These are phyloP conservation scores for Psophocarpus tetragonolobus DNA, from an alignment of 306 rosid genomes.

Conservation along the genomic window DNA sequence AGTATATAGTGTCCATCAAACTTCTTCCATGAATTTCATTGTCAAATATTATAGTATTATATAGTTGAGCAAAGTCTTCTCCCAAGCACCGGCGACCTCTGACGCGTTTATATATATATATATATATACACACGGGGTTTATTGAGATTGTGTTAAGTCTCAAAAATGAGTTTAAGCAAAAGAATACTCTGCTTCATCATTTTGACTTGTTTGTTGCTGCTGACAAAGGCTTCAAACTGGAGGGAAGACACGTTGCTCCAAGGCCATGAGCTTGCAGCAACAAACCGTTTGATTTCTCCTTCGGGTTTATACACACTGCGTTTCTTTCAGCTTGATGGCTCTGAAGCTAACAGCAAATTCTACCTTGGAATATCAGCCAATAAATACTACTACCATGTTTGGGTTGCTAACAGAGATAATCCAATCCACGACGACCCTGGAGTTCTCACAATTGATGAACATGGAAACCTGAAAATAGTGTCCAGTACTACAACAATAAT, in stretches of 20 bases:
- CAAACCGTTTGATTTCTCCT: neutral
- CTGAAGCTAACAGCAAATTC: neutral
- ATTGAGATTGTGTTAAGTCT: neutral
- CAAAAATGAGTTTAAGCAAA: neutral
- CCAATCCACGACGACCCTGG: conserved; percentile 23
- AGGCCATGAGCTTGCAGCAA: neutral
- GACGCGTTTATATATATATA: no score
- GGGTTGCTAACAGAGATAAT: conserved; percentile 22
- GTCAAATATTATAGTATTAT: no score
- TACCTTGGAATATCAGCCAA: conserved; percentile 9
- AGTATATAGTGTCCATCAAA: no score
- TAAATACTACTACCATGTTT: neutral
- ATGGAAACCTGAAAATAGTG: neutral
- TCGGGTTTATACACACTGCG: neutral
- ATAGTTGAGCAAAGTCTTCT: no score
- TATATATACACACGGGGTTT: no score
- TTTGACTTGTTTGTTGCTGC: neutral
- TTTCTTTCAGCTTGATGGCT: conserved; percentile 23
- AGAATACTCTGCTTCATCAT: neutral
- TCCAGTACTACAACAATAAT: neutral
- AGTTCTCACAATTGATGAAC: conserved; percentile 9
- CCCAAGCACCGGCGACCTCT: no score
- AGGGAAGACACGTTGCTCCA: conserved; percentile 12
- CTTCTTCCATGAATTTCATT: no score
- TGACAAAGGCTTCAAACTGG: conserved; percentile 4